A percentile compares a stretch with the other conserved stretches of the same genome.
These are phyloP conservation scores for Trapa bicornis DNA, from an alignment of 345 rosid species.

Conservation along the genomic window DNA sequence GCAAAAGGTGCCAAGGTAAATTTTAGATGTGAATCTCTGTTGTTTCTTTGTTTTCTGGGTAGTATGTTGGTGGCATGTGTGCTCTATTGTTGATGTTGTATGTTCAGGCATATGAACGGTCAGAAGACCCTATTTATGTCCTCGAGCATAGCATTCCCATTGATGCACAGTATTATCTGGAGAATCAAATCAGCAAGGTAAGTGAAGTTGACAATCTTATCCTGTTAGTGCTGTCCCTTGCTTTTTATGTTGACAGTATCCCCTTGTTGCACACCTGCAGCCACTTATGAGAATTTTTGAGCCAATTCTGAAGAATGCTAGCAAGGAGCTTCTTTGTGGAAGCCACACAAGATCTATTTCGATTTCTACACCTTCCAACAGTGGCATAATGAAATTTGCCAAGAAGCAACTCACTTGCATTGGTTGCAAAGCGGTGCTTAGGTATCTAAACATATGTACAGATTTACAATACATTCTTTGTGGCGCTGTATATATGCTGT, in stretches of 20 bases:
- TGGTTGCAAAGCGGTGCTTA: slow-evolving; percentile 76
- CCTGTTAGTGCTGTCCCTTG: not conserved
- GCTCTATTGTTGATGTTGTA: slow-evolving; percentile 5
- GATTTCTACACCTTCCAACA: slow-evolving; percentile 74
- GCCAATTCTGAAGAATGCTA: slow-evolving; percentile 93
- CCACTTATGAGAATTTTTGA: slow-evolving; percentile 92
- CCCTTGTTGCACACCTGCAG: slow-evolving; percentile 26
- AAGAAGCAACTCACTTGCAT: slow-evolving; percentile 75
- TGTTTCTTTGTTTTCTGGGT: not conserved
- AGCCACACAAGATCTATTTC: slow-evolving; percentile 89
- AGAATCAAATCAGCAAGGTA: slow-evolving; percentile 94
- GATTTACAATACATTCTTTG: too few relatives aligned
- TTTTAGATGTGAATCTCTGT: slow-evolving; percentile 5
- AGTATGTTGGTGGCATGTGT: not conserved
- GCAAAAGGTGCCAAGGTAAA: slow-evolving; percentile 95
- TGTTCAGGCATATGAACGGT: slow-evolving; percentile 78
- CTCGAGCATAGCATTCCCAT: slow-evolving; percentile 86
- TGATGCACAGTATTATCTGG: slow-evolving; percentile 85
- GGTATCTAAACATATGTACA: slow-evolving; percentile 22
- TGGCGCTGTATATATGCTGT: not conserved
- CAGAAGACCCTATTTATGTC: slow-evolving; percentile 95
- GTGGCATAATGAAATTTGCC: slow-evolving; percentile 92
- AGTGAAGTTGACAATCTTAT: slow-evolving; percentile 9
- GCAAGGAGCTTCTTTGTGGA: slow-evolving; percentile 84
- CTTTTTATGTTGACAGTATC: slow-evolving; percentile 4